Percentiles rank a stretch among this genome's conserved stretches.
Evolutionary conservation across 306 rosid species (phyloP).

Genomic region (Sophora flavescens): DNA sequence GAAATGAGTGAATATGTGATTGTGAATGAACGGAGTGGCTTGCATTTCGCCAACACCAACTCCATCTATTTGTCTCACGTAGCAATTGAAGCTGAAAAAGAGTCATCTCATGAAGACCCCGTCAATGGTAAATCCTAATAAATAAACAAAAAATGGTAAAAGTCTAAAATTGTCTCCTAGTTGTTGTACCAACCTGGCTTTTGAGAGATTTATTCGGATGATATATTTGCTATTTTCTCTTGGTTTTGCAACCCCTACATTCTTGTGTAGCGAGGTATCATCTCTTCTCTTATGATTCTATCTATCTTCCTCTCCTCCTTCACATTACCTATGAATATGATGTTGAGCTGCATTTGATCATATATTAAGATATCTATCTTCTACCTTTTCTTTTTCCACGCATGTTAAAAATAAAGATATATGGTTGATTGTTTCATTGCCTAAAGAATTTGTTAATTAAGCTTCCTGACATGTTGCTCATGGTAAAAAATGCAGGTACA

Average conservation of each 20-base stretch:
- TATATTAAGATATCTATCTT: neutral
- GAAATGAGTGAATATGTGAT: conserved; percentile 3
- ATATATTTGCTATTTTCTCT: conserved; percentile 48
- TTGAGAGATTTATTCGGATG: conserved; percentile 51
- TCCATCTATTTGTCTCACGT: neutral
- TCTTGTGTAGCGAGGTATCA: conserved; percentile 56
- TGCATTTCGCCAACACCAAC: conserved; percentile 52
- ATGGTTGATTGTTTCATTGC: conserved; percentile 21
- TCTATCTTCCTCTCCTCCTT: conserved; percentile 19
- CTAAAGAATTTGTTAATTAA: neutral
- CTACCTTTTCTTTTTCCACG: conserved; percentile 1
- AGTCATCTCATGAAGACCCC: conserved; percentile 35
- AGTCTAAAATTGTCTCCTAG: conserved; percentile 52
- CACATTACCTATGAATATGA: neutral
- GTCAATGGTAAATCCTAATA: conserved; percentile 45
- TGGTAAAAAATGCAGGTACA: conserved; percentile 47
- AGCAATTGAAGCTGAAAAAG: conserved; percentile 39
- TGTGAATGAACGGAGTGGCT: conserved; percentile 57
- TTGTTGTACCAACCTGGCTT: conserved; percentile 52
- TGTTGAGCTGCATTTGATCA: conserved; percentile 33
- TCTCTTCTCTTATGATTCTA: neutral
- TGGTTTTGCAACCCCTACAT: conserved; percentile 47
- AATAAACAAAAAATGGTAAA: conserved; percentile 42
- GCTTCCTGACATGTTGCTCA: conserved; percentile 35
- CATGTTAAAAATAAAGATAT: neutral